These are phyloP conservation scores for Proteromonas lacertae DNA, from an alignment of 352 stramenopile species.

Conservation along the genomic window DNA sequence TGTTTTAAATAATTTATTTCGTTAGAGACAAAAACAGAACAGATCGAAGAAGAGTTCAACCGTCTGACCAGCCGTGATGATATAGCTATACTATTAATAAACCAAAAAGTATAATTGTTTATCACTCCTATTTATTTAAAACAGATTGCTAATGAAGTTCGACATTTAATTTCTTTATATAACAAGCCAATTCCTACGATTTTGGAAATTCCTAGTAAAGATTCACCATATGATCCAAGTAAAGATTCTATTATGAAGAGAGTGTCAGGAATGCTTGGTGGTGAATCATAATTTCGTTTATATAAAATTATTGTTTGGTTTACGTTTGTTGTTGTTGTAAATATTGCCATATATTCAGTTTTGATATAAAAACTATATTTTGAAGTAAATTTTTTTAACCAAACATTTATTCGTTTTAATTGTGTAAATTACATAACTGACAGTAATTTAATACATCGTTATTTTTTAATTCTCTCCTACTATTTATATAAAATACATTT, in stretches of 20 bases:
- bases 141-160: slow-evolving; percentile 77
- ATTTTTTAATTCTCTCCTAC: no score
- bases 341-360: no score
- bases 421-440: no score
- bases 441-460: no score
- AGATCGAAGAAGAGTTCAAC: slow-evolving; percentile 62
- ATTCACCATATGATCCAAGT: slow-evolving; percentile 56
- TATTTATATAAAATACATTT: no score
- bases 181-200: slow-evolving; percentile 88
- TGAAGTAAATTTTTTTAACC: no score
- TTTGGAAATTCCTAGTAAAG: slow-evolving; percentile 86
- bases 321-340: no score
- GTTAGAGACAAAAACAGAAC: slow-evolving; percentile 35
- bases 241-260: slow-evolving; percentile 98
- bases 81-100: slow-evolving; percentile 92
- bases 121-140: neutral
- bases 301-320: no score
- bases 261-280: slow-evolving; percentile 57
- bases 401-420: no score
- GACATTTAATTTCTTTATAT: slow-evolving; percentile 84
- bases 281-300: slow-evolving; percentile 9
- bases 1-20: slow-evolving; percentile 4
- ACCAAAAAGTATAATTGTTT: slow-evolving; percentile 49
- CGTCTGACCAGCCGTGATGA: slow-evolving; percentile 60
- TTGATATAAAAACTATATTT: no score